Evolutionary conservation across 352 stramenopile species (phyloP).

Genomic region (Paralagenidium karlingii): DNA sequence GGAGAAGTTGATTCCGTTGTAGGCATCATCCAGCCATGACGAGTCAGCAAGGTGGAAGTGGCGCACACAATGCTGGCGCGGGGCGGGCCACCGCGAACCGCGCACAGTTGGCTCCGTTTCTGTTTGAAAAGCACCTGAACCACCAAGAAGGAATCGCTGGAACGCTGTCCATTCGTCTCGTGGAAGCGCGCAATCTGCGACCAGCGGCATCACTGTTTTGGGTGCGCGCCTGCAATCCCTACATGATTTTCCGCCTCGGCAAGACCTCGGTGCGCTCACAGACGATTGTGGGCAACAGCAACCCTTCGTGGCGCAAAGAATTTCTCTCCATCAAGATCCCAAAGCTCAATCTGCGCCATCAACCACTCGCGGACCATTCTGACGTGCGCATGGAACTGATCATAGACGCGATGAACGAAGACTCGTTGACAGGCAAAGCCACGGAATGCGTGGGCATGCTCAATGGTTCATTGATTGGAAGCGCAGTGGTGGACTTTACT

Average conservation of each 20-base stretch:
- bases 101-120: slow-evolving; percentile 33
- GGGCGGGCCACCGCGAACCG: slow-evolving; percentile 14
- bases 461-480: slow-evolving; percentile 66
- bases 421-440: slow-evolving; percentile 59
- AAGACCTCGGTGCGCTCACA: slow-evolving; percentile 52
- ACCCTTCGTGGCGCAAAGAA: slow-evolving; percentile 62
- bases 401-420: slow-evolving; percentile 74
- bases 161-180: slow-evolving; percentile 51
- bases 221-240: slow-evolving; percentile 69
- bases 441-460: slow-evolving; percentile 68
- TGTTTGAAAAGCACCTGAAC: slow-evolving; percentile 67
- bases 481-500: slow-evolving; percentile 52
- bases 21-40: no score
- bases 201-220: slow-evolving; percentile 71
- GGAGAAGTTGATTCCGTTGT: no score
- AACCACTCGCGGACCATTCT: slow-evolving; percentile 46
- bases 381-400: slow-evolving; percentile 59
- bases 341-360: slow-evolving; percentile 48
- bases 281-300: slow-evolving; percentile 59
- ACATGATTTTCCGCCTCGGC: slow-evolving; percentile 73
- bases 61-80: background rate
- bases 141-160: slow-evolving; percentile 66
- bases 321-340: slow-evolving; percentile 61
- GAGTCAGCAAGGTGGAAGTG: no score
- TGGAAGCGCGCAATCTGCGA: slow-evolving; percentile 57